Base-by-base conservation (phyloP, 1,139 yeast genomes). In the Suhomyces maxii region DNA sequence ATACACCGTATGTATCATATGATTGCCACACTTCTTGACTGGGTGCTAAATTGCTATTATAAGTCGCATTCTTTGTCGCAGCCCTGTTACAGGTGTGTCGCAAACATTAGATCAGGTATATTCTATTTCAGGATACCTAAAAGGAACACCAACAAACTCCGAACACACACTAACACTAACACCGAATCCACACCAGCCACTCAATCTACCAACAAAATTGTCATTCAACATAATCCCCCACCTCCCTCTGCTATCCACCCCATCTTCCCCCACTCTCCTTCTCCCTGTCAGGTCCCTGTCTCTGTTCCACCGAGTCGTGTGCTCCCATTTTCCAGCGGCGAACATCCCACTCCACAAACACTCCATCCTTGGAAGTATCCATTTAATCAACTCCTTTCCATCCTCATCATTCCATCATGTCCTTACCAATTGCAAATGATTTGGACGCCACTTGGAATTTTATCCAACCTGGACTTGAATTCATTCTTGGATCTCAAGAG, bases 371-470 rank as follows among this genome's bases (percentile, higher is more conserved):
- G 26, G 28, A 34, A 18, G 23, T 18, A 28, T 9, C 31, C 31
- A 9, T 9, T 11, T 5, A 28, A 28, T 28, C 31, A 28, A 36
- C 25, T 34, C 39, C 34, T 18, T 18, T 9, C 26, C 8, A 30
- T n/a, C 31, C 26, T 23, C 30, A 23, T 26, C 38, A 3, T 23
- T 25, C 31, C 38, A 37, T 34, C 32, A 55, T 55, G 57, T 52
- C 58, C 25, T 54, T 61, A 44, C 67, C 67, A 26, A 56, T 59
- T 34, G 66, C 65, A 26, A 77, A 77, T 57, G 86, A 83, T 59
- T 68, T 86, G 57, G 79, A 77, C 47, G 85, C 86, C 28, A 86
- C 93, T 2, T 86, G 95, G 95, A 66, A 73, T 47, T 84, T 80
- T 60, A 85, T 86, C 47, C 88, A 86, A 58, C 91, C 93, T 2